These are phyloP conservation scores for Dipteronia sinensis DNA, from an alignment of 345 rosid species.

Conservation along the genomic window DNA sequence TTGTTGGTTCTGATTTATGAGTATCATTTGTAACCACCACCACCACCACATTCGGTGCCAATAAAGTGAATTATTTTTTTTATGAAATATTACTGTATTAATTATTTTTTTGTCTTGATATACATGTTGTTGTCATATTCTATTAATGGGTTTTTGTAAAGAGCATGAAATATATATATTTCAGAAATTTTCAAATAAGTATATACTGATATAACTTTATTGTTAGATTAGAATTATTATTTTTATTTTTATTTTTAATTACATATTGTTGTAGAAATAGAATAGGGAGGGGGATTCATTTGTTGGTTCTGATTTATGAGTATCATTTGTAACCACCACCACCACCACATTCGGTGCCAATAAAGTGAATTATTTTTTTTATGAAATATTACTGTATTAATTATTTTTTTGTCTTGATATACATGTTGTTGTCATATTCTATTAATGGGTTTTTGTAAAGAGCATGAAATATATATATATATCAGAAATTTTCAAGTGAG, in stretches of 20 bases:
- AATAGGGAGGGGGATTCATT: conserved; percentile 29
- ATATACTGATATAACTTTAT: no score
- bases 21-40: not conserved
- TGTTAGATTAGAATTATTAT: not conserved
- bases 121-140: not conserved
- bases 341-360: conserved; percentile 26
- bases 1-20: conserved; percentile 19
- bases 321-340: not conserved
- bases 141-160: not conserved
- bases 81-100: not conserved
- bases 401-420: not conserved
- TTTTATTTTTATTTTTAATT: conserved; percentile 9
- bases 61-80: conserved; percentile 10
- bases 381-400: not conserved
- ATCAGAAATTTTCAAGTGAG: no score
- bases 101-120: not conserved
- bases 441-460: not conserved
- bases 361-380: conserved; percentile 4
- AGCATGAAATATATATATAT: not conserved
- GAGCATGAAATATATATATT: not conserved
- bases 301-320: conserved; percentile 15
- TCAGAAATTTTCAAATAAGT: no score
- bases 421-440: not conserved
- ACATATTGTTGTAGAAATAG: conserved; percentile 4
- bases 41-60: conserved; percentile 25